Evolutionary conservation across 2,329 filamentous ascomycete species (phyloP).

Genomic region (Colletotrichum sp.): DNA sequence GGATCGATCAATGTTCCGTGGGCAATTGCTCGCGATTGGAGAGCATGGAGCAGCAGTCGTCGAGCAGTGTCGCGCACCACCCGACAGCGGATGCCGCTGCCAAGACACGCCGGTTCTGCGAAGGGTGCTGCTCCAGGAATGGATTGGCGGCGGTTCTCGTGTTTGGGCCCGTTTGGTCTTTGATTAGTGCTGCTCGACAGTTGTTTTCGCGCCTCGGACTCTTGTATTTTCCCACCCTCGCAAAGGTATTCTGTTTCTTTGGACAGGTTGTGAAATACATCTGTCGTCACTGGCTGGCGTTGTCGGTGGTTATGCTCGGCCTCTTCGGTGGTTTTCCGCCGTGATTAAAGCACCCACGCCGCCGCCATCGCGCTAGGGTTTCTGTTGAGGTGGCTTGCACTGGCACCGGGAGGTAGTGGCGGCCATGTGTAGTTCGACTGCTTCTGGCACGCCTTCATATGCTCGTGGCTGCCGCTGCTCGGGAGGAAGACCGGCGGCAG

Average conservation of each 20-base stretch:
- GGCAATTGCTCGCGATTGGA: neutral
- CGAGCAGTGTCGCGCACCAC: neutral
- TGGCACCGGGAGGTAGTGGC: neutral
- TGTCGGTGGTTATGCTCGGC: neutral
- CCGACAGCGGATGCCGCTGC: neutral
- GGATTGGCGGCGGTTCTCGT: constrained; percentile 17
- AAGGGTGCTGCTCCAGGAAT: constrained; percentile 11
- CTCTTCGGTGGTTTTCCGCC: neutral
- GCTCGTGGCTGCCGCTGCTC: neutral
- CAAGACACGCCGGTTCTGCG: constrained; percentile 12
- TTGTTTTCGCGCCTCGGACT: constrained; percentile 6
- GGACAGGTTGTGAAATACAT: neutral
- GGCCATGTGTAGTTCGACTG: constrained; percentile 1
- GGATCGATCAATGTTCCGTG: neutral
- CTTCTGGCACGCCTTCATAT: neutral
- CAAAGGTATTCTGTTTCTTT: neutral
- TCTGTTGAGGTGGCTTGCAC: constrained; percentile 12
- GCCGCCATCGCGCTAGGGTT: neutral
- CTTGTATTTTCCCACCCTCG: neutral
- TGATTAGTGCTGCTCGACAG: neutral
- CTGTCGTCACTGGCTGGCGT: neutral
- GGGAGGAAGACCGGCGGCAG: neutral
- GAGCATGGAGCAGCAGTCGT: neutral
- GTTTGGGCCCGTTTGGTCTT: neutral
- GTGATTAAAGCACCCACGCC: neutral